phyloP scores from a whole-genome alignment of 2,329 filamentous ascomycete species.

The Coniochaeta pulveracea region DNA sequence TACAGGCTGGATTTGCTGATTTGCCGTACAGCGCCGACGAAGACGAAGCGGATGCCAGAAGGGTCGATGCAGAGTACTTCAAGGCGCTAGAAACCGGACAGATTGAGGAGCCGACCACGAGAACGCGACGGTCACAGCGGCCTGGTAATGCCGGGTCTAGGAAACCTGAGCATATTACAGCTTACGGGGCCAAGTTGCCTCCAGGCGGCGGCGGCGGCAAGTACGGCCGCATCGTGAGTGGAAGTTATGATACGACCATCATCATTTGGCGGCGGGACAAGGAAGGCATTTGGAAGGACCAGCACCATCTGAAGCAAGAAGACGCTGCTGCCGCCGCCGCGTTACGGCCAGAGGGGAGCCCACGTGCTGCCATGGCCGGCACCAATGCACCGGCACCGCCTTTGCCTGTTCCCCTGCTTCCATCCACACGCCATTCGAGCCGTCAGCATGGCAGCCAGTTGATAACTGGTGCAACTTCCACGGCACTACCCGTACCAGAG shows the following conservation, averaged over 20 bases:
- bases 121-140: constrained; percentile 22
- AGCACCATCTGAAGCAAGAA: constrained; percentile 65
- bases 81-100: constrained; percentile 41
- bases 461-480: too few species aligned
- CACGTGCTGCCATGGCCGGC: background rate
- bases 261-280: constrained; percentile 87
- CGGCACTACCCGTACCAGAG: background rate
- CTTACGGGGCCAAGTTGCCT: constrained; percentile 75
- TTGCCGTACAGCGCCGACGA: constrained; percentile 68
- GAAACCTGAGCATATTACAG: constrained; percentile 63
- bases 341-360: constrained; percentile 2
- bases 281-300: constrained; percentile 74
- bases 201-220: constrained; percentile 82
- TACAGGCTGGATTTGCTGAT: constrained; percentile 91
- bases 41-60: constrained; percentile 60
- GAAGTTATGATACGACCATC: constrained; percentile 91
- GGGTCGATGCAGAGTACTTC: constrained; percentile 64
- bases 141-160: constrained; percentile 60
- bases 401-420: constrained; percentile 6
- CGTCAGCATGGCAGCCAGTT: background rate
- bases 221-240: constrained; percentile 92
- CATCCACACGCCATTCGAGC: background rate
- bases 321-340: constrained; percentile 34
- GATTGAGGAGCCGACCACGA: constrained; percentile 24
- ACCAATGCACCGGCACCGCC: constrained; percentile 5